Evolutionary conservation across 2,329 filamentous ascomycete species (phyloP).

Genomic region (Fusarium tanahbumbuense): DNA sequence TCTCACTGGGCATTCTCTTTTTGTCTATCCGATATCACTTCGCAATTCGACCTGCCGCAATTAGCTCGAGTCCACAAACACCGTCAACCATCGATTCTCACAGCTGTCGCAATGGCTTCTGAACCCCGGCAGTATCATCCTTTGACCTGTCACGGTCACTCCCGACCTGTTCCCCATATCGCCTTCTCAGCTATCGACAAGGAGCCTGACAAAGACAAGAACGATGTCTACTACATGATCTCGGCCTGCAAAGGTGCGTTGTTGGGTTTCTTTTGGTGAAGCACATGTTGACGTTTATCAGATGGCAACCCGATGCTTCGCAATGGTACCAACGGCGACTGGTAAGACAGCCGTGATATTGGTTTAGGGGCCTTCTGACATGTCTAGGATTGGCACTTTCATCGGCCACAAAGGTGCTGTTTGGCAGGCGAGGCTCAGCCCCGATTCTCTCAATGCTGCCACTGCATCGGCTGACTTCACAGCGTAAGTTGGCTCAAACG

Average conservation of each 20-base stretch:
- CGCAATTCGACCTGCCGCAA: constrained; percentile 6
- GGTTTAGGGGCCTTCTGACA: constrained; percentile 25
- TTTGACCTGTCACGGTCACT: constrained; percentile 94
- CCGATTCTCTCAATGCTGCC: constrained; percentile 87
- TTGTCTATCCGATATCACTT: constrained; percentile 14
- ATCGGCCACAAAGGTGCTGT: constrained; percentile 98
- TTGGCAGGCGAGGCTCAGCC: constrained; percentile 92
- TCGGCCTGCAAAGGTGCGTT: constrained; percentile 86
- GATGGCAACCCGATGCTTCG: constrained; percentile 99
- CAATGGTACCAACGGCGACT: constrained; percentile 94
- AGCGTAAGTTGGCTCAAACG: constrained; percentile 67
- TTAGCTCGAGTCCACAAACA: constrained; percentile 4
- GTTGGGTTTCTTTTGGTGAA: constrained; percentile 18
- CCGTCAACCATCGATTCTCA: constrained; percentile 4
- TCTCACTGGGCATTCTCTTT: constrained; percentile 1
- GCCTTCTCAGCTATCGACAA: constrained; percentile 89
- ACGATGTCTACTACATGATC: constrained; percentile 90
- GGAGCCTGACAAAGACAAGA: constrained; percentile 82
- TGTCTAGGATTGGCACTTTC: constrained; percentile 90
- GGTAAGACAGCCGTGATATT: constrained; percentile 62
- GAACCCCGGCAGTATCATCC: constrained; percentile 76
- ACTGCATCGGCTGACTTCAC: constrained; percentile 97
- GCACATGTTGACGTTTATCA: constrained; percentile 52
- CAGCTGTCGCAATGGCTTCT: constrained; percentile 49
- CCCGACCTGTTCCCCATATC: constrained; percentile 89